A percentile compares a stretch with the other conserved stretches of the same genome.
Conservation (phyloP, 176 grass and related monocot species). For the Musa beccarii region DNA sequence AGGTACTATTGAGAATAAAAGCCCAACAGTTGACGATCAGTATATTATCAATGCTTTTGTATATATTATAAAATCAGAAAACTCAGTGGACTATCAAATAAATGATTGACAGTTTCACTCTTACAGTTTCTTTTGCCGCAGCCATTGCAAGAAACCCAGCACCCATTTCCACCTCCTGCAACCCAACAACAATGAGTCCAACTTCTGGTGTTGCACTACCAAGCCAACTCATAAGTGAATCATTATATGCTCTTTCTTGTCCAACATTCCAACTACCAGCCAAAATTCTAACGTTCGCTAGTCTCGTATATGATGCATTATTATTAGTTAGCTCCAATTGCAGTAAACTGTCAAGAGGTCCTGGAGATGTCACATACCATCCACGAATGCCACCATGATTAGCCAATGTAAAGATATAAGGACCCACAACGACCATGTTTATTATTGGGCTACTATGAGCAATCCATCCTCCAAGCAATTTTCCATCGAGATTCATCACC, state of each 20-base stretch:
- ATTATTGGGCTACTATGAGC: slow-evolving; percentile 80
- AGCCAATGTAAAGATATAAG: slow-evolving; percentile 74
- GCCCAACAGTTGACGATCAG: background rate
- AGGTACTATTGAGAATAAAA: background rate
- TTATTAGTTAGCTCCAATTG: slow-evolving; percentile 64
- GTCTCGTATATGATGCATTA: slow-evolving; percentile 75
- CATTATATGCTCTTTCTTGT: slow-evolving; percentile 71
- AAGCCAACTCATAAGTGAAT: slow-evolving; percentile 77
- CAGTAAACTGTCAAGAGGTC: slow-evolving; percentile 74
- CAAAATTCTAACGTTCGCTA: slow-evolving; percentile 88
- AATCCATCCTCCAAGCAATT: slow-evolving; percentile 78
- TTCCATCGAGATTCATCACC: slow-evolving; percentile 66
- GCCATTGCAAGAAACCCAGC: slow-evolving; percentile 95
- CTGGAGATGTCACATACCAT: slow-evolving; percentile 78
- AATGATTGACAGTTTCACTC: background rate
- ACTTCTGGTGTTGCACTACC: slow-evolving; percentile 76
- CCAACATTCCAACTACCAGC: slow-evolving; percentile 95
- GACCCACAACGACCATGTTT: slow-evolving; percentile 59
- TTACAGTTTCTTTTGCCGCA: slow-evolving; percentile 98
- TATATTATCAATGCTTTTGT: background rate
- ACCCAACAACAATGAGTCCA: slow-evolving; percentile 80
- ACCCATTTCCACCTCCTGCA: slow-evolving; percentile 99
- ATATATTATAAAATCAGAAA: no score
- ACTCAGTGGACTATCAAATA: no score
- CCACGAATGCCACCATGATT: slow-evolving; percentile 94